Conservation (phyloP, 148 eudicot genomes). For the Silene conica region DNA sequence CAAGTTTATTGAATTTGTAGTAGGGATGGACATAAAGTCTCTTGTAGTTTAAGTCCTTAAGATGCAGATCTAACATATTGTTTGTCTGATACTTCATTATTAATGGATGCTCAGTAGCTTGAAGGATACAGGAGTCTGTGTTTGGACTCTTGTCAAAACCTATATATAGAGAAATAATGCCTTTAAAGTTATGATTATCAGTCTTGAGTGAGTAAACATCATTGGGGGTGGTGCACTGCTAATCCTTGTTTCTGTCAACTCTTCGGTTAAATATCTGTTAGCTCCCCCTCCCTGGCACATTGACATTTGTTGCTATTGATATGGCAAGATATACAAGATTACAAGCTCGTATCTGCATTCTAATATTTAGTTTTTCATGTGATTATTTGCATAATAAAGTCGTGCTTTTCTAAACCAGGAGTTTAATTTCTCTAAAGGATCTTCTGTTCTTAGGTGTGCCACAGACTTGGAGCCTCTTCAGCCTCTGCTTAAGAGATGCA, state of each 20-base stretch:
- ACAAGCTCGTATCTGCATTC: conserved; percentile 5
- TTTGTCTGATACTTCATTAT: neutral
- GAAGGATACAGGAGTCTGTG: neutral
- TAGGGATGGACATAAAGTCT: neutral
- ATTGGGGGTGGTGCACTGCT: neutral
- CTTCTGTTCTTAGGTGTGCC: conserved; percentile 42
- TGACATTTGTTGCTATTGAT: neutral
- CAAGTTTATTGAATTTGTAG: neutral
- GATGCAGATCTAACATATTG: neutral
- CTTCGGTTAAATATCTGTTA: neutral
- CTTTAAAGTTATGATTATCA: neutral
- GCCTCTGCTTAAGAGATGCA: conserved; percentile 77
- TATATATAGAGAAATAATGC: conserved; percentile 1
- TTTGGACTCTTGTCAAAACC: neutral
- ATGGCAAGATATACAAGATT: conserved; percentile 10
- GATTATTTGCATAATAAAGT: conserved; percentile 2
- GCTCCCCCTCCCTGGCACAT: conserved; percentile 11
- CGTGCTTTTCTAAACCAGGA: too few relatives aligned
- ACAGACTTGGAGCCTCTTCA: conserved; percentile 81
- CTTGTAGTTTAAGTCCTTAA: neutral
- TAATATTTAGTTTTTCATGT: neutral
- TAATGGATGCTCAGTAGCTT: neutral
- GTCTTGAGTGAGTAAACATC: neutral
- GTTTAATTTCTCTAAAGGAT: conserved; percentile 2
- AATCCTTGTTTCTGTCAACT: neutral